Evolutionary conservation across 1,139 yeast genomes (phyloP).

Genomic region (Taphrina confusa): DNA sequence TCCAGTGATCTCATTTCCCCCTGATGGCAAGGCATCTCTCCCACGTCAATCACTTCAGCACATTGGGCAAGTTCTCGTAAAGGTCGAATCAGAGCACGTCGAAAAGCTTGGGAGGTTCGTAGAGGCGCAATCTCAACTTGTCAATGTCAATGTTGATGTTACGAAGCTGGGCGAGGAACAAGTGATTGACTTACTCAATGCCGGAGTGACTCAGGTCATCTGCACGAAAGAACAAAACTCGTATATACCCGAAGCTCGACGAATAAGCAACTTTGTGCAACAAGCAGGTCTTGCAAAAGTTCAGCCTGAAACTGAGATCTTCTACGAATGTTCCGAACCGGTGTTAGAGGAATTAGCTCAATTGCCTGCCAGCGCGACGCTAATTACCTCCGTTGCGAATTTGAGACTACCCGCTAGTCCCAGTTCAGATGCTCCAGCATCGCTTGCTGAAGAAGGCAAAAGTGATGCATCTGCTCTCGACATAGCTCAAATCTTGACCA

Average conservation of each 20-base stretch:
- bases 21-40: not conserved
- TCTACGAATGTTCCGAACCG: not conserved
- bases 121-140: constrained; percentile 20
- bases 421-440: not conserved
- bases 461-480: not conserved
- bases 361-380: constrained; percentile 24
- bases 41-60: constrained; percentile 30
- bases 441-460: not conserved
- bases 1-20: constrained; percentile 10
- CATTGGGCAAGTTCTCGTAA: constrained; percentile 19
- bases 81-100: not conserved
- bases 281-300: not conserved
- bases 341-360: not conserved
- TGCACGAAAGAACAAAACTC: constrained; percentile 11
- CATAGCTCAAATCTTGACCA: constrained; percentile 7
- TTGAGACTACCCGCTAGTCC: constrained; percentile 7
- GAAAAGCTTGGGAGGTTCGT: constrained; percentile 9
- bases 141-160: constrained; percentile 24
- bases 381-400: constrained; percentile 17
- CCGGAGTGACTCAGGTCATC: constrained; percentile 14
- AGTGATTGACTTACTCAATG: constrained; percentile 6
- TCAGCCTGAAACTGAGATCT: constrained; percentile 9
- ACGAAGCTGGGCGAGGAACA: constrained; percentile 17
- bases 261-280: not conserved
- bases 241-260: constrained; percentile 1